Evolutionary conservation across 257 asterid species (phyloP), one percentile per base, ranked within the genome.

Genomic region (Solanum chmielewskii): DNA sequence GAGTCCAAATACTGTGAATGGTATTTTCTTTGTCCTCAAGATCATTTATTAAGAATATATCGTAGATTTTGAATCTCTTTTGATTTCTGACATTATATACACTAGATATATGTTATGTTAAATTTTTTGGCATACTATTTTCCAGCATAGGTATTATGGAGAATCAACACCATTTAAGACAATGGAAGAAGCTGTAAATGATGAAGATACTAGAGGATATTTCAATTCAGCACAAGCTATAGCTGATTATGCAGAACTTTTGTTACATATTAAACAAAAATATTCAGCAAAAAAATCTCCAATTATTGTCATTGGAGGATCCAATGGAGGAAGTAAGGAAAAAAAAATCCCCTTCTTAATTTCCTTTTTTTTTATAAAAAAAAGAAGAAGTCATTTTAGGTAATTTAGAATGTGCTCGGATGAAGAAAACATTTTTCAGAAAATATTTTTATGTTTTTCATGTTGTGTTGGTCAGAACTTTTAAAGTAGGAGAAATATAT

Each of bases 201-300:
- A 95, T 86, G 77, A 85, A 0, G 90, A 91, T 3, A 84, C 37
- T 41, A 92, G 97, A 23, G 98, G 98, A 1, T 96, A 93, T 91
- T 94, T 96, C 21, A 95, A 85, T 85, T 95, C 98, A 3, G 98
- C 95, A 84, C 98, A 95, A 90, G 98, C 98, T 35, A 15, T 96
- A 60, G 98, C 99, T 59, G 99, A 94, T 92, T 95, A 92, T 87
- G 98, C 98, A 18, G 92, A 93, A 69, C 88, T 96, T 13, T 52
- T 95, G 77, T 13, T 94, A 49, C 92, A 96, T 62, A 73, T 96
- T 9, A 96, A 91, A 90, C 12, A 90, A 21, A 27, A 87, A 71
- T 89, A 90, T 11, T 89, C 92, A 2, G 98, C 98, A 2, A 89
- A 92, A 0, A 5, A 90, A 76, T 92, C 98, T 87, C 97, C 99